Base-by-base conservation (phyloP, 2,329 filamentous ascomycete genomes). In the Trichoderma polysporum region DNA sequence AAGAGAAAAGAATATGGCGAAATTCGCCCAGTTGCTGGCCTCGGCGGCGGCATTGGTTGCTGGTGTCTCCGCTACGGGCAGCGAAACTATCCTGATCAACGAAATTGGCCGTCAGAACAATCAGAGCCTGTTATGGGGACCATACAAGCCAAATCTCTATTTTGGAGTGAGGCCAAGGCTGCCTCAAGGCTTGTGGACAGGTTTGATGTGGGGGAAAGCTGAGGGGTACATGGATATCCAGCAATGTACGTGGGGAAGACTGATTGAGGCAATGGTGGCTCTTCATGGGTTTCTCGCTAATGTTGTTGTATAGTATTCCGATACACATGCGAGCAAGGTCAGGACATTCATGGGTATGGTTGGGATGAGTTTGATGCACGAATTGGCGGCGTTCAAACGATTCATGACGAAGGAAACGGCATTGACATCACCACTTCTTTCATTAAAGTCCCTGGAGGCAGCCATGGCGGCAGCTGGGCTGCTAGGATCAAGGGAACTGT, bases 331-430 rank as follows among this genome's bases (percentile, higher is more conserved):
- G 95, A 98, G 78, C 95, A 99, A 78, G 88, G 95, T 77, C 93
- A 96, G 77, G 91, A 91, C 71, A 97, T 99, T 86, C 91, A 88
- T 56, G 94, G 94, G 66, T 99, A 99, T 78, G 95, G 95, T 69
- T 99, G 95, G 95, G 94, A 98, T 74, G 92, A 97, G 77, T 99
- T 96, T 78, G 95, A 99, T 79, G 90, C 93, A 25, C 86, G 95
- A 67, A 90, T 85, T 66, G 95, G 95, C 69, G 95, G 95, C 66
- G 85, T 91, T 25, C 93, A 99, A 79, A 91, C 91, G 0, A 94
- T 99, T 68, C 93, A 96, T 75, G 95, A 99, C 77, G 89, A 90
- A 63, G 90, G 87, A 57, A 99, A 99, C 79, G 87, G 86, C 66
- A 86, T 99, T 71, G 94, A 98, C 79, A 86, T 99, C 69, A 96